Evolutionary conservation across 208 protist species (phyloP).

Genomic region (Trypanosoma avium): DNA sequence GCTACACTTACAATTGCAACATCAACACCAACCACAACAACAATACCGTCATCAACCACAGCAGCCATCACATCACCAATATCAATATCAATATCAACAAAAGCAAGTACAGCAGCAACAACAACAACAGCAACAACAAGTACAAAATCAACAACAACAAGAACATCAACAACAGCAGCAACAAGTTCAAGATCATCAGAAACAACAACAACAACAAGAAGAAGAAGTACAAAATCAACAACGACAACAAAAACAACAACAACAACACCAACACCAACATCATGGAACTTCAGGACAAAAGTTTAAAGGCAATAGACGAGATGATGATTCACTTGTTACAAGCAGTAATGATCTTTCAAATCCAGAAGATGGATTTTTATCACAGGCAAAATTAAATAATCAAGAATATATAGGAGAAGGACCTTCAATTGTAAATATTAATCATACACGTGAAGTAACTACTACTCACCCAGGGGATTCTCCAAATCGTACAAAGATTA

Average conservation of each 20-base stretch:
- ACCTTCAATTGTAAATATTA: neutral
- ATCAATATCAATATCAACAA: neutral
- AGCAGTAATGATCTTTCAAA: slow-evolving; percentile 14
- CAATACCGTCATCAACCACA: neutral
- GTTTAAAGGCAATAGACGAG: neutral
- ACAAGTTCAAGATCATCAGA: neutral
- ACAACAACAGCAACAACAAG: neutral
- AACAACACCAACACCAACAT: neutral
- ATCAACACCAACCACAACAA: too few species aligned
- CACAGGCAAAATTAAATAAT: neutral
- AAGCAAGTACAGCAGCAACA: neutral
- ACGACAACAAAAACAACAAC: neutral
- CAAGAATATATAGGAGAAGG: neutral
- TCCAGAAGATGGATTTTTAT: slow-evolving; percentile 5
- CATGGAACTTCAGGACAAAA: neutral
- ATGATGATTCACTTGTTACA: slow-evolving; percentile 18
- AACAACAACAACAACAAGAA: neutral
- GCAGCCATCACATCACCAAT: neutral
- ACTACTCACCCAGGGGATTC: neutral
- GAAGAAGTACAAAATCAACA: neutral
- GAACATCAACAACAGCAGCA: neutral
- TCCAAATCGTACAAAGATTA: neutral
- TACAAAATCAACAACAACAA: neutral
- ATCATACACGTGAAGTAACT: neutral
- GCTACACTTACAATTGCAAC: too few species aligned